Evolutionary conservation across 495 filamentous ascomycete genomes (phyloP).

Genomic region (Podospora tetraspora): DNA sequence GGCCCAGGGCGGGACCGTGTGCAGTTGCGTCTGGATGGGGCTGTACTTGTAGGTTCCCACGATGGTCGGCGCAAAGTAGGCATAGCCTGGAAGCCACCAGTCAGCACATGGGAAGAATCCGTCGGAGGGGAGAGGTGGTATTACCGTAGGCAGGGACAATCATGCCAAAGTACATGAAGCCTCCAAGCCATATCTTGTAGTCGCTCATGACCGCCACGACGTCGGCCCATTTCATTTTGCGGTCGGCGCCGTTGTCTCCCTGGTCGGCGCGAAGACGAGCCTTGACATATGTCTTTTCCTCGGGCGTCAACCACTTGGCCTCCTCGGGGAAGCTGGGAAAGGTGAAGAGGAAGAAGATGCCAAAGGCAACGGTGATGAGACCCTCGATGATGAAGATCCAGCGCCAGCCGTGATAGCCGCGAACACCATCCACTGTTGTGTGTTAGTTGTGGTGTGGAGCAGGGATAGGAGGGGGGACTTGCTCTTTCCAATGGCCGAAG

Average conservation of each 20-base stretch:
- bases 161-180: conserved; percentile 84
- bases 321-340: conserved; percentile 64
- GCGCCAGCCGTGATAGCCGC: conserved; percentile 75
- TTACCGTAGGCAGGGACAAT: conserved; percentile 75
- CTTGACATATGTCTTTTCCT: conserved; percentile 70
- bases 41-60: conserved; percentile 61
- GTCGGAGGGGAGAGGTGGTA: not conserved
- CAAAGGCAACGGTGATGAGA: conserved; percentile 63
- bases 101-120: not conserved
- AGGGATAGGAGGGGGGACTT: not conserved
- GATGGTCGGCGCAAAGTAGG: conserved; percentile 71
- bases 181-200: conserved; percentile 64
- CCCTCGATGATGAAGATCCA: conserved; percentile 81
- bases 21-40: conserved; percentile 70
- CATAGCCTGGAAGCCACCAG: conserved; percentile 32
- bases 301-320: conserved; percentile 57
- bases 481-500: conserved; percentile 75
- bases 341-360: conserved; percentile 68
- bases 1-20: conserved; percentile 84
- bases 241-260: conserved; percentile 64
- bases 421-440: conserved; percentile 49
- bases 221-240: conserved; percentile 57
- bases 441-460: not conserved
- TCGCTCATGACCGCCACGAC: conserved; percentile 70
- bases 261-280: conserved; percentile 73